Base-by-base conservation (phyloP, 768 basidiomycete genomes). In the Collybiopsis luxurians region DNA sequence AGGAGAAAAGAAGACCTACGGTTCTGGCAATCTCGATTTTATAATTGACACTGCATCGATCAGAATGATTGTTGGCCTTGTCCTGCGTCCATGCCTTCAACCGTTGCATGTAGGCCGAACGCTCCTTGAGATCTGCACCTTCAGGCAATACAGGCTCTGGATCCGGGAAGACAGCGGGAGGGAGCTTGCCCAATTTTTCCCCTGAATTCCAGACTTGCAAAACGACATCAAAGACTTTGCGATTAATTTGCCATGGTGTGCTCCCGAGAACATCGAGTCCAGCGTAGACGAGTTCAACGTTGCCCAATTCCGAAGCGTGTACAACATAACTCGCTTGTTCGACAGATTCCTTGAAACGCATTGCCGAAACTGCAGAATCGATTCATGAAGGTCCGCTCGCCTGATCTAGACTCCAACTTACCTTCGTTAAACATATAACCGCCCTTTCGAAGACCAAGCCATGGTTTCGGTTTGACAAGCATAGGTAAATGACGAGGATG, bases 401-500 rank as follows among this genome's bases (percentile, higher is more conserved):
- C 19, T 42, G 36, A 27, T 50, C 43, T 13, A 39, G 17, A 28
- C 9, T 26, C 23, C 10, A 21, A 72, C 85, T 50, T 64, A 92
- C 91, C 83, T 60, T 79, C 82, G 66, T 87, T 92, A 62, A 85
- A 83, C 23, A 96, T 71, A 67, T 98, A 98, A 1, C 88, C 92
- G 3, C 97, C 96, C 44, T 87, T 75, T 53, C 89, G 81, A 60
- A 85, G 79, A 56, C 77, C 75, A 1, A 90, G 65, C 96, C 95
- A 98, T 0, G 92, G 91, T 60, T 86, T 87, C 2, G 96, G 96
- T 59, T 86, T 85, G 24, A 95, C 81, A 6, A 99, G 79, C 97
- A 98, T 99, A 9, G 96, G 96, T 23, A 99, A 79, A 70, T 96
- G 92, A 1, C 95, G 90, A 15, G 96, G 95, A 71, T 96, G 94